These are phyloP conservation scores for Trametes hirsuta DNA, from an alignment of 1,284 basidiomycete species.

Conservation along the genomic window DNA sequence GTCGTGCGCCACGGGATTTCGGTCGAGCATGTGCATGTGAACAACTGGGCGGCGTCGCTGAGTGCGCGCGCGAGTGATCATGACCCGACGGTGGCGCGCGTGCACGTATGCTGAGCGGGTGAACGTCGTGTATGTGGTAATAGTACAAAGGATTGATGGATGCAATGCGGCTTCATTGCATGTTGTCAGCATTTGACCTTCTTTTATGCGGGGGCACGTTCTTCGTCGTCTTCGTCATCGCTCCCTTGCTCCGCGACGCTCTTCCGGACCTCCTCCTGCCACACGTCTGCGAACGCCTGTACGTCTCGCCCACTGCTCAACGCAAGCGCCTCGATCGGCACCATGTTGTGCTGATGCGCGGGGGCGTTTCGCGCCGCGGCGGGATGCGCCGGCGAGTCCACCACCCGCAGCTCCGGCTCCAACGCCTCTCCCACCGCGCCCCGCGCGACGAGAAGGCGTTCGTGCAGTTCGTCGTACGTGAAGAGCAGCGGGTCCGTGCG, in stretches of 20 bases:
- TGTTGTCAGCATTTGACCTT: too few relatives aligned
- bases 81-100: conserved; percentile 57
- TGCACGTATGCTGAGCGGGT: conserved; percentile 45
- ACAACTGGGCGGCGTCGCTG: conserved; percentile 54
- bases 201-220: too few relatives aligned
- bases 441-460: conserved; percentile 36
- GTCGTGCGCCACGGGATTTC: conserved; percentile 40
- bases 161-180: too few relatives aligned
- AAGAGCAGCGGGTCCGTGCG: conserved; percentile 90
- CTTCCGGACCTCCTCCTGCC: conserved; percentile 57
- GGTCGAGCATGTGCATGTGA: conserved; percentile 63
- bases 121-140: too few relatives aligned
- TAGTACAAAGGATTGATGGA: too few relatives aligned
- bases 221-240: conserved; percentile 4
- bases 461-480: conserved; percentile 76
- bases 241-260: conserved; percentile 39
- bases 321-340: conserved; percentile 85
- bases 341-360: conserved; percentile 86
- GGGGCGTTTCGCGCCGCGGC: conserved; percentile 69
- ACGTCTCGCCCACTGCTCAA: conserved; percentile 77
- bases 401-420: conserved; percentile 62
- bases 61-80: conserved; percentile 56
- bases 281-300: conserved; percentile 72
- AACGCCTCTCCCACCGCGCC: background rate
- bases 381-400: conserved; percentile 74